Conservation (phyloP, 352 stramenopile species). For the Aphanomyces invadans region DNA sequence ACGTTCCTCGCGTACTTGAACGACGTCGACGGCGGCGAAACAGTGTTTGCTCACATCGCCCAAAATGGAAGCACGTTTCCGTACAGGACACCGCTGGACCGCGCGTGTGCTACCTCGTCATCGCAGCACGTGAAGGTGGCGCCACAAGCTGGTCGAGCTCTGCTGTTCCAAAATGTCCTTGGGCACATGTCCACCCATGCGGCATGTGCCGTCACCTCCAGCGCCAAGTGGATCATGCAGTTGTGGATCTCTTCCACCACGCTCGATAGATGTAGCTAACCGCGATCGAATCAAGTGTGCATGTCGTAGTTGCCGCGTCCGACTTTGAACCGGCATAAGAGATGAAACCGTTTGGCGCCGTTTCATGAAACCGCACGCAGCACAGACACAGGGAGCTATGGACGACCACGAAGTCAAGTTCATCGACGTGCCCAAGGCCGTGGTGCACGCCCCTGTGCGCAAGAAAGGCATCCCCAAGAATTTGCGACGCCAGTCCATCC, state of each 20-base stretch:
- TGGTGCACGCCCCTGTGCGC: background rate
- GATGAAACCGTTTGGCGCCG: background rate
- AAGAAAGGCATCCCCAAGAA: background rate
- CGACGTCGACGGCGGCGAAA: conserved; percentile 2
- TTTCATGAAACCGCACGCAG: background rate
- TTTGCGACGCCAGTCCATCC: background rate
- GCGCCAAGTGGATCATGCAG: conserved; percentile 9
- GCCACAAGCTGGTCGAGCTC: background rate
- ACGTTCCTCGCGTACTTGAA: background rate
- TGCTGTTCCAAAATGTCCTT: background rate
- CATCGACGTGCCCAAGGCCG: background rate
- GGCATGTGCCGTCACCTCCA: background rate
- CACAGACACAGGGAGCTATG: background rate
- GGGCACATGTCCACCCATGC: background rate
- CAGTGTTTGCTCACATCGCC: conserved; percentile 5
- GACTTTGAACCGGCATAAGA: background rate
- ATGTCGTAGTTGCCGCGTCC: background rate
- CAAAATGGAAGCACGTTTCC: background rate
- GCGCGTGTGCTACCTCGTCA: background rate
- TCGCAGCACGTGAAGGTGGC: background rate
- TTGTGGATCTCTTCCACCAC: background rate
- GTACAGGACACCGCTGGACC: background rate
- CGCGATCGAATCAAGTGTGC: background rate
- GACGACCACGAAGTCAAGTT: background rate
- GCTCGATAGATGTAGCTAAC: background rate